Evolutionary conservation across 1,284 basidiomycete species (phyloP), one percentile per base, ranked within the genome.

Genomic region (Volvariella surrecta): DNA sequence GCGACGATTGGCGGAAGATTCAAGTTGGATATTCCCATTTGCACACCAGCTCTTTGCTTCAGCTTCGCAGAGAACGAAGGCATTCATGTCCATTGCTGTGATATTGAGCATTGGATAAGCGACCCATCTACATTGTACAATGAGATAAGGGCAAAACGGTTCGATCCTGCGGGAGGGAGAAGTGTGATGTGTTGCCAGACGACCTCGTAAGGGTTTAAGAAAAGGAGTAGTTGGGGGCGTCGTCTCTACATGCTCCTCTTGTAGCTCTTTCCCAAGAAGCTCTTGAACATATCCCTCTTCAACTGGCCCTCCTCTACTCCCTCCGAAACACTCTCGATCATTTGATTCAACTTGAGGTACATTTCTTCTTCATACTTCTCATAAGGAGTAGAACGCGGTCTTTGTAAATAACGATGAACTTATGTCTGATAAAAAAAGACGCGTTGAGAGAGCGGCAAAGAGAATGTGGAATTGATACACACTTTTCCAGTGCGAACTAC

Each of bases 301-400:
- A 96, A 64, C 10, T 77, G 77, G 3, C 69, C 73, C 37, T 59
- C 51, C 31, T 53, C 51, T 40, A 53, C 58, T 1, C 58, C 61
- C 63, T 84, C 88, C 9, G 83, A 81, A 37, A 92, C 79, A 19
- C 63, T 63, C 37, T 76, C 74, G 55, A 92, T 90, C 56, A 87
- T 64, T 24, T 59, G 66, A 46, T 70, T 82, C 52, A 95, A 67
- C 53, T 70, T 68, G 52, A 71, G 68, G 57, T 93, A 89, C 47
- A 78, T 75, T 44, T 76, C 71, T 54, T 81, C 76, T 68, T 97
- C 92, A 66, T 94, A 96, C 56, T 68, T 67, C 17, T 71, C 72
- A 60, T 92, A 97, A 99, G 21, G 92, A 97, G 70, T 99, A 99
- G 70, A 80, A 97, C 0, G 95, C 90, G 15, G 96, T 98, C 70